phyloP scores from a whole-genome alignment of 2,329 filamentous ascomycete genomes.

The Botrytis sinoallii region DNA sequence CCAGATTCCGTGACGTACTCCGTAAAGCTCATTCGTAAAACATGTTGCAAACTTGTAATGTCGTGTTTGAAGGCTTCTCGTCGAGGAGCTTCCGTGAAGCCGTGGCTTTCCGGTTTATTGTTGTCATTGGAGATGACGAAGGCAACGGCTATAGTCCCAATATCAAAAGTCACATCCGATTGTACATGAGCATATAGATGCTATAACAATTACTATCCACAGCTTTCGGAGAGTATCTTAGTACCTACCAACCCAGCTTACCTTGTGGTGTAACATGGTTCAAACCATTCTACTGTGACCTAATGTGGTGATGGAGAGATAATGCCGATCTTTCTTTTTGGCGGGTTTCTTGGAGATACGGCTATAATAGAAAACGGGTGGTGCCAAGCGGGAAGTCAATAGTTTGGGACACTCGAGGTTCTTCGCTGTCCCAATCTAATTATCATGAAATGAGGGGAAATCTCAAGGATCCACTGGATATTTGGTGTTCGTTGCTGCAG shows the following conservation, averaged over 20 bases:
- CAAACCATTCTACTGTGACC: conserved; percentile 5
- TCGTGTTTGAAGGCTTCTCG: neutral
- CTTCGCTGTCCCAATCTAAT: conserved; percentile 16
- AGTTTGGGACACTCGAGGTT: conserved; percentile 17
- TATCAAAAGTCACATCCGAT: neutral
- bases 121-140: neutral
- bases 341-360: conserved; percentile 12
- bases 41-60: neutral
- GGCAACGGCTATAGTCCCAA: neutral
- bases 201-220: neutral
- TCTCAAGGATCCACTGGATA: conserved; percentile 8
- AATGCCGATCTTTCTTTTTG: conserved; percentile 13
- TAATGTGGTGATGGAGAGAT: conserved; percentile 13
- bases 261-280: conserved; percentile 7
- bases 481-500: conserved; percentile 21
- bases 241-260: neutral
- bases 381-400: conserved; percentile 15
- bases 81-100: neutral
- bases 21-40: neutral
- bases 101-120: neutral
- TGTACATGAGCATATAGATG: neutral
- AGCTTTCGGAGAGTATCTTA: neutral
- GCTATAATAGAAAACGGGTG: conserved; percentile 12
- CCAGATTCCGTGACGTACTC: neutral
- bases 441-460: conserved; percentile 25